Evolutionary conservation across 768 basidiomycete species (phyloP).

Genomic region (Boletus rubroflammeus): DNA sequence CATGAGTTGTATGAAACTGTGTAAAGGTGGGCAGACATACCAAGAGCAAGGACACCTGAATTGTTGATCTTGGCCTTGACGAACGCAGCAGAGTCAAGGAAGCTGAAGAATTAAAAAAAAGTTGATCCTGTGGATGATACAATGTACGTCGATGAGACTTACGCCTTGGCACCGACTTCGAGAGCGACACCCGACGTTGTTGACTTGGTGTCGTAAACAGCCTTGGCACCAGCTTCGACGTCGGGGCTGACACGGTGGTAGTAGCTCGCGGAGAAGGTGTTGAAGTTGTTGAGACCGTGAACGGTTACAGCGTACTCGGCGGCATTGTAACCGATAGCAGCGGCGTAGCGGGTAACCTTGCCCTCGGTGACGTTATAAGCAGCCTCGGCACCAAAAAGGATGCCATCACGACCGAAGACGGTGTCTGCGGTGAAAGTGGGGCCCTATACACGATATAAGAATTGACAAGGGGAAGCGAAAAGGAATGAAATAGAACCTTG

Average conservation of each 20-base stretch:
- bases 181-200: slow-evolving; percentile 82
- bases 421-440: slow-evolving; percentile 97
- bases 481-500: slow-evolving; percentile 57
- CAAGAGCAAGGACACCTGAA: slow-evolving; percentile 82
- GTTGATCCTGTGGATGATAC: not conserved
- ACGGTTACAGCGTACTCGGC: slow-evolving; percentile 94
- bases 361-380: slow-evolving; percentile 96
- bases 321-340: slow-evolving; percentile 92
- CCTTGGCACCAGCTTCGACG: slow-evolving; percentile 95
- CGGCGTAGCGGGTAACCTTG: slow-evolving; percentile 85
- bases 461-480: not conserved
- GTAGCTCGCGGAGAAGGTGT: slow-evolving; percentile 92
- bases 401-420: slow-evolving; percentile 93
- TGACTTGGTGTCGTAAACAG: slow-evolving; percentile 91
- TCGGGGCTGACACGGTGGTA: slow-evolving; percentile 93
- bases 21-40: slow-evolving; percentile 35
- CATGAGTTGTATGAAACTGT: slow-evolving; percentile 8
- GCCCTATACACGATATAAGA: slow-evolving; percentile 51
- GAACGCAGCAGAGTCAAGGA: slow-evolving; percentile 85
- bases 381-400: slow-evolving; percentile 95
- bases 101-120: slow-evolving; percentile 35
- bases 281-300: slow-evolving; percentile 93
- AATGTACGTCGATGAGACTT: slow-evolving; percentile 32
- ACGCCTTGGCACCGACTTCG: slow-evolving; percentile 96
- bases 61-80: slow-evolving; percentile 99